Conservation (phyloP, 2,329 filamentous ascomycete genomes). For the Sclerotinia nivalis region DNA sequence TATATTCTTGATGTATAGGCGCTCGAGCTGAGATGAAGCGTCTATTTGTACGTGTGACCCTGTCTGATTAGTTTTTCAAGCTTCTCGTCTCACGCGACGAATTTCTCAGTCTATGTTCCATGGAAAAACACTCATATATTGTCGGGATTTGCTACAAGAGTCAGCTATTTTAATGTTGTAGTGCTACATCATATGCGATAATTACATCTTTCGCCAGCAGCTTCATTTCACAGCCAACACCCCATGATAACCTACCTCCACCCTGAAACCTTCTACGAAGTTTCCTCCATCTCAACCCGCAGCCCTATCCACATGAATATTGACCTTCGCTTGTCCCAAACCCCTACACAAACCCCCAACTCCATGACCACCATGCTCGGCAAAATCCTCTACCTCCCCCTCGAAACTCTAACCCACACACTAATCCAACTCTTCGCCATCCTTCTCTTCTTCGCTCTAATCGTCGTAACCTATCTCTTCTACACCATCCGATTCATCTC, state of each 20-base stretch:
- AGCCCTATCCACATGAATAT: neutral
- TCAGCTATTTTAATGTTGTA: neutral
- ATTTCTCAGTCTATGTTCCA: neutral
- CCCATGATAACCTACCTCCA: neutral
- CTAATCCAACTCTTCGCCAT: slow-evolving; percentile 1
- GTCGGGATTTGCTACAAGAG: neutral
- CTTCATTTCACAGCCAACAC: neutral
- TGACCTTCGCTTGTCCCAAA: neutral
- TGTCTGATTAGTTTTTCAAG: neutral
- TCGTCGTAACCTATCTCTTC: neutral
- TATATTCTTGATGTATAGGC: neutral
- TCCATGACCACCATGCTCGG: neutral
- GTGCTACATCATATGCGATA: neutral
- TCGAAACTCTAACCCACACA: neutral
- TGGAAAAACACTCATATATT: neutral
- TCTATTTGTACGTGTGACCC: neutral
- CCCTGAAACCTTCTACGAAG: slow-evolving; percentile 10
- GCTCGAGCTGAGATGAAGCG: neutral
- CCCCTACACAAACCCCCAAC: neutral
- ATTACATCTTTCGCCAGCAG: too few relatives aligned
- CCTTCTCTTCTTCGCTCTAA: slow-evolving; percentile 5
- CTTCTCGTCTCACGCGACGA: neutral
- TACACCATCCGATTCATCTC: neutral
- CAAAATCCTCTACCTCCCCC: neutral
- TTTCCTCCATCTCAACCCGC: neutral